A percentile compares a stretch with the other conserved stretches of the same genome.
phyloP scores from a whole-genome alignment of 495 filamentous ascomycete genomes.

The Tuber brumale region DNA sequence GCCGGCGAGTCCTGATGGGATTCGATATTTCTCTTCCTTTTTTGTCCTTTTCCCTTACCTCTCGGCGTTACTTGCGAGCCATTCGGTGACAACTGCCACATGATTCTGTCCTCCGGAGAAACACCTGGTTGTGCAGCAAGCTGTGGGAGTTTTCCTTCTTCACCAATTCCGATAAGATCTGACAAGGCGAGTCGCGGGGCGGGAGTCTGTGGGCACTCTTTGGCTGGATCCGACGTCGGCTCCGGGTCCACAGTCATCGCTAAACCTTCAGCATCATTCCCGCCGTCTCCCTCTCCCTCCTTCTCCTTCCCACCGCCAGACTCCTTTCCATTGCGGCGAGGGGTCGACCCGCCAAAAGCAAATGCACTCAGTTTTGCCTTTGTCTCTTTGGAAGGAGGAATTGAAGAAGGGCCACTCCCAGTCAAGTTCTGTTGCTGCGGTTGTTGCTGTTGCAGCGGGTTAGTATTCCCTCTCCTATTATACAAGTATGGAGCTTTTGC shows the following conservation, averaged over 20 bases:
- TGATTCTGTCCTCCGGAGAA: slow-evolving; percentile 65
- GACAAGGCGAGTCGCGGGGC: slow-evolving; percentile 65
- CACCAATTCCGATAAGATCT: slow-evolving; percentile 70
- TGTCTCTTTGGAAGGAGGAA: slow-evolving; percentile 31
- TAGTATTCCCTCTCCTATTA: slow-evolving; percentile 13
- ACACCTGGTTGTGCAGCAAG: slow-evolving; percentile 44
- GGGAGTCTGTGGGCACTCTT: slow-evolving; percentile 64
- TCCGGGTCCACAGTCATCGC: neutral
- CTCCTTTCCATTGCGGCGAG: slow-evolving; percentile 41
- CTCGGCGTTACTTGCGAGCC: slow-evolving; percentile 47
- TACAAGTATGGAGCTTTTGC: slow-evolving; percentile 4
- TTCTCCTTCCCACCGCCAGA: neutral
- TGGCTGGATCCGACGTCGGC: slow-evolving; percentile 43
- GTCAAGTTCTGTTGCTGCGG: slow-evolving; percentile 7
- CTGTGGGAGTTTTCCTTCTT: slow-evolving; percentile 46
- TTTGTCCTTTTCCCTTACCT: slow-evolving; percentile 47
- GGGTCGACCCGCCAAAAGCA: slow-evolving; percentile 25
- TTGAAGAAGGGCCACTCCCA: slow-evolving; percentile 11
- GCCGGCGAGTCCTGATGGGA: slow-evolving; percentile 53
- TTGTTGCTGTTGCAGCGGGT: slow-evolving; percentile 21
- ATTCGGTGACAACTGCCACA: slow-evolving; percentile 55
- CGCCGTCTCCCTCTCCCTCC: neutral
- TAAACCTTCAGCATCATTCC: neutral
- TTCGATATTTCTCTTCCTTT: slow-evolving; percentile 68
- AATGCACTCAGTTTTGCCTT: slow-evolving; percentile 38